These are phyloP conservation scores for Pittosporum tobira DNA, from an alignment of 129 eudicot genomes.

Conservation along the genomic window DNA sequence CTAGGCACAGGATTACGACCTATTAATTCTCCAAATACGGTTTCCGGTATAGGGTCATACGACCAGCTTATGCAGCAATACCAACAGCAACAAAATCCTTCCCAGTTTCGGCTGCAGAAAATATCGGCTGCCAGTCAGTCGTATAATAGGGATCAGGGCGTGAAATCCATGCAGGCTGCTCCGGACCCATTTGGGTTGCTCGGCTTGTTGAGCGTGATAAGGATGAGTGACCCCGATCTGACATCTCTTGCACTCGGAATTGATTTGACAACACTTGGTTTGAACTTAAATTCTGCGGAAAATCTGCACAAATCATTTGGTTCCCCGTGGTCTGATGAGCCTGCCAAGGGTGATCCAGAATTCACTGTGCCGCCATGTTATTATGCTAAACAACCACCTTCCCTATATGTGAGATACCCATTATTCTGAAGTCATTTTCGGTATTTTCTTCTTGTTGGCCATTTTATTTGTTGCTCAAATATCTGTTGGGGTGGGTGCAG, in stretches of 20 bases:
- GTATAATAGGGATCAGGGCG: conserved; percentile 67
- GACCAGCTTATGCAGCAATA: conserved; percentile 89
- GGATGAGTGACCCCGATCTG: conserved; percentile 87
- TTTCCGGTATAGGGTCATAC: conserved; percentile 65
- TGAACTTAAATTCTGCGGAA: conserved; percentile 76
- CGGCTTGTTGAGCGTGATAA: conserved; percentile 75
- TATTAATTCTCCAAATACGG: conserved; percentile 43
- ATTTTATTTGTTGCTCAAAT: conserved; percentile 13
- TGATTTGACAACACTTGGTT: conserved; percentile 74
- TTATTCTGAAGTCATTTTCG: not conserved
- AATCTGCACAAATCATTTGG: conserved; percentile 72
- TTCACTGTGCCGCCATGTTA: conserved; percentile 74
- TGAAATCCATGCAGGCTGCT: conserved; percentile 50
- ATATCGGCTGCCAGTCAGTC: conserved; percentile 45
- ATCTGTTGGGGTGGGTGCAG: conserved; percentile 40
- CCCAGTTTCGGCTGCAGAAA: conserved; percentile 67
- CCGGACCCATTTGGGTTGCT: conserved; percentile 74
- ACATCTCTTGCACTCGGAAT: conserved; percentile 84
- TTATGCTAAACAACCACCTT: conserved; percentile 63
- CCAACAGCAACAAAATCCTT: conserved; percentile 64
- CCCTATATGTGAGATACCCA: conserved; percentile 42
- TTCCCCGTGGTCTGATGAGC: conserved; percentile 93
- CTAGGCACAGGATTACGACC: conserved; percentile 72
- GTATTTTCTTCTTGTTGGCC: not conserved
- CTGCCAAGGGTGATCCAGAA: conserved; percentile 78